Conservation (phyloP, 2,329 filamentous ascomycete genomes). For the Thelonectria olida region DNA sequence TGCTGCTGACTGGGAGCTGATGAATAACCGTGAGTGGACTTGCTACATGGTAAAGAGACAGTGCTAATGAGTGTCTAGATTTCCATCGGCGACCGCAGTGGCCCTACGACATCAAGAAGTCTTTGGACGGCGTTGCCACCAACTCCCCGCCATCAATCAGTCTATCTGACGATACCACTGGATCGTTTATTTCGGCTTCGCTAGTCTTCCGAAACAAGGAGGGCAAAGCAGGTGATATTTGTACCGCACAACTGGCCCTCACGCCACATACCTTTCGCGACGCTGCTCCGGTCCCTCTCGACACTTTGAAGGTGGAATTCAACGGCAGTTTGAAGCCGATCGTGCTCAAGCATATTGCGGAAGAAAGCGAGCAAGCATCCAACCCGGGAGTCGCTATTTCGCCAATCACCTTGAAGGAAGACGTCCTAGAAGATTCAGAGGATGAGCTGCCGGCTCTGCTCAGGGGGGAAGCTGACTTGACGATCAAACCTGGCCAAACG, state of each 20-base stretch:
- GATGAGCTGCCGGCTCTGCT: conserved; percentile 51
- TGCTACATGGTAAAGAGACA: too few relatives aligned
- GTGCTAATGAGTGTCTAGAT: conserved; percentile 46
- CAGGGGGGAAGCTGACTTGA: conserved; percentile 69
- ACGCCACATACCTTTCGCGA: conserved; percentile 64
- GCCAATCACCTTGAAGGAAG: conserved; percentile 44
- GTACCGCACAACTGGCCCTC: conserved; percentile 66
- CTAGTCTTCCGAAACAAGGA: conserved; percentile 68
- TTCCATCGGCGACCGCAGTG: conserved; percentile 65
- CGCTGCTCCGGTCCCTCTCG: conserved; percentile 61
- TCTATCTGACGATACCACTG: conserved; percentile 59
- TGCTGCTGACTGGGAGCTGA: conserved; percentile 72
- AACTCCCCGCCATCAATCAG: conserved; percentile 59
- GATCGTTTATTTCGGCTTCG: conserved; percentile 63
- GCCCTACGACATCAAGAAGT: conserved; percentile 69
- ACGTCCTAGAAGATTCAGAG: conserved; percentile 38
- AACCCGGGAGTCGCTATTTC: conserved; percentile 31
- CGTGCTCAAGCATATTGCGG: conserved; percentile 54
- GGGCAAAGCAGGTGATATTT: conserved; percentile 69
- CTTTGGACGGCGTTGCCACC: conserved; percentile 59
- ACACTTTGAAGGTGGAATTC: conserved; percentile 63
- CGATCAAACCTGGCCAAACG: conserved; percentile 71
- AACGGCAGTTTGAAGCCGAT: conserved; percentile 67
- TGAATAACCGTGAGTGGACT: conserved; percentile 62
- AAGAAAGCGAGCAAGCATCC: conserved; percentile 12